Evolutionary conservation across 306 rosid genomes (phyloP), one percentile per base, ranked within the genome.

Genomic region (Corylus americana): DNA sequence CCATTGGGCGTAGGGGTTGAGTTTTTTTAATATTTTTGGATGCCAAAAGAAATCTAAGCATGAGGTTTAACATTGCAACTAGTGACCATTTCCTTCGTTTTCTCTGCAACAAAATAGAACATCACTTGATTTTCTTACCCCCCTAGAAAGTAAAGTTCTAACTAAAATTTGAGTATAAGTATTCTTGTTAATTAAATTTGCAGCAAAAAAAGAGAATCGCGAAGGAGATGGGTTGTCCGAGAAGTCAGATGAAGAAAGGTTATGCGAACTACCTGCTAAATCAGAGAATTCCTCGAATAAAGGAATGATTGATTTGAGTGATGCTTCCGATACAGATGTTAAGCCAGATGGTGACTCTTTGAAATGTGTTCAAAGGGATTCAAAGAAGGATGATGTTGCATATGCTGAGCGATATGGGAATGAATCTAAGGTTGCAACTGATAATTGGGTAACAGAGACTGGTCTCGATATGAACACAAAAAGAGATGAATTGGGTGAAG

Each of bases 121-220:
- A 39, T 67, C 16, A 17, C 49, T 37, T 14, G 51, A 22, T 39
- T 39, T 67, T 67, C 51, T 35, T 39, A 16, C 72, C 50, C 13
- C 10, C 22, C n/a, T 37, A 12, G 14, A 16, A 7, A 39, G 44
- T 63, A 16, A 13, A 12, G 29, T 27, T 62, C 25, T 62, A 6
- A 35, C 31, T 5, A 7, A 55, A 55, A 37, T 77, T 55, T 85
- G 49, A 55, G 74, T 77, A 55, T 70, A 51, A 51, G 37, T 75
- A 77, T 75, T 45, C 5, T 16, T 81, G 74, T 63, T 44, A 37
- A 42, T 85, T 59, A 29, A 16, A 62, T 78, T 88, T 70, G 83
- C 92, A 96, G 99, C 94, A 18, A 93, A 90, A 81, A 79, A 67
- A 70, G 83, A 86, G 77, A 87, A 86, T 82, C 83, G 73, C 74